Evolutionary conservation across 306 rosid genomes (phyloP), one percentile per base, ranked within the genome.

Genomic region (Cucurbita pepo): DNA sequence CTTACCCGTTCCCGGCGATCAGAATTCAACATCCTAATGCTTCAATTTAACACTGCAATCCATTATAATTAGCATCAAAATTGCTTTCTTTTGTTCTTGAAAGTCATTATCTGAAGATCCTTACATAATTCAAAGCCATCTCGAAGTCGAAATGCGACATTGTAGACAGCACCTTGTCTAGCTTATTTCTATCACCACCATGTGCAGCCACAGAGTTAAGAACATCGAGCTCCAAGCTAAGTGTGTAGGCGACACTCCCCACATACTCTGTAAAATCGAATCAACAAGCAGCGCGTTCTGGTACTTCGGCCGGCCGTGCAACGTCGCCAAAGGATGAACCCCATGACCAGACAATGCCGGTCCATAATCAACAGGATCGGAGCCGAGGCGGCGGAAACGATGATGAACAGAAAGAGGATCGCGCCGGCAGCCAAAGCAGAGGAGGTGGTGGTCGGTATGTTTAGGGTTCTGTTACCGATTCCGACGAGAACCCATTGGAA

Each of bases 41-140:
- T 81, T 76, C 36, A 63, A 78, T 85, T 71, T 56, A 72, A 77
- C 85, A 84, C 86, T 80, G 45, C 61, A 45, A 76, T 82, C 74
- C 77, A 80, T 76, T 79, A 59, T 79, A 59, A 34, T 58, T n/a
- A 30, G 54, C 47, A 60, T 75, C 96, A 95, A 85, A 95, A 95
- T 79, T 89, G 97, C 90, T 91, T 95, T 72, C 96, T 82, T 83
- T 95, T 95, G 80, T 83, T 95, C 78, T 86, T 88, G 82, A 95
- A 95, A 75, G 82, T 95, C 99, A 57, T 95, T 97, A 82, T 95
- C 99, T 18, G 95, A 95, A 47, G 93, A 89, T 79, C 87, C 87
- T 86, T 77, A 83, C 11, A 74, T 86, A 95, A 81, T 82, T 88
- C 79, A 95, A 79, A 57, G 97, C 91, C 95, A 83, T 86, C 84